Evolutionary conservation across 139 green algal genomes (phyloP), one percentile per base, ranked within the genome.

Genomic region (Pseudopediastrum boryanum): DNA sequence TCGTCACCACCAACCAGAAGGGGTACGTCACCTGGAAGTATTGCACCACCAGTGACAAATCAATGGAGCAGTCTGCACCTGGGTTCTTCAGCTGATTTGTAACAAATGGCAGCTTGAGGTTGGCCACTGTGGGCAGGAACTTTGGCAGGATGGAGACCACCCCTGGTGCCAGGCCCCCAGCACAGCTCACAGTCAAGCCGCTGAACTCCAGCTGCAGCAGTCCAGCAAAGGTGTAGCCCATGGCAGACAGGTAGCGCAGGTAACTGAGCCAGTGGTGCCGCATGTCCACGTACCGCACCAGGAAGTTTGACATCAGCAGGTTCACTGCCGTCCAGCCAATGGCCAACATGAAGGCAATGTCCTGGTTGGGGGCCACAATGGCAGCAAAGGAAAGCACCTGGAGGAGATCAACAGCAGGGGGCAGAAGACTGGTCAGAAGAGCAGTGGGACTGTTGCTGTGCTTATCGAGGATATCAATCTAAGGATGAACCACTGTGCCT

Each of bases 251-350:
- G 35, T 77, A 84, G 39, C 72, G 59, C 3, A 78, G 67, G 33
- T 83, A 56, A 36, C 67, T 83, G 54, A 75, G 54, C 56, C 66
- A 71, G 21, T 19, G 33, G 59, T 80, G 80, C 3, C 42, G 76
- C 78, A 89, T 84, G 50, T 86, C 63, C 8, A 61, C 59, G 39
- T 83, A 88, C 7, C 70, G 80, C 56, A 88, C 86, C 64, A 93
- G 85, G 83, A 89, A 93, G 82, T 89, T 89, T 59, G 63, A 81
- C 62, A 91, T 70, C 39, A 93, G 70, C 65, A 93, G 82, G 83
- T 93, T 91, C 75, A 93, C 48, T 0, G 88, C 88, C 2, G 88
- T 91, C 84, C 87, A 93, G 12, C 77, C 83, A 27, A 91, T 90
- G 36, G 83, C 84, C 3, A 92, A 19, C 88, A 93, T 91, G 86